Base-by-base conservation (phyloP, 163 green algal species). In the Prototheca stagnorum region DNA sequence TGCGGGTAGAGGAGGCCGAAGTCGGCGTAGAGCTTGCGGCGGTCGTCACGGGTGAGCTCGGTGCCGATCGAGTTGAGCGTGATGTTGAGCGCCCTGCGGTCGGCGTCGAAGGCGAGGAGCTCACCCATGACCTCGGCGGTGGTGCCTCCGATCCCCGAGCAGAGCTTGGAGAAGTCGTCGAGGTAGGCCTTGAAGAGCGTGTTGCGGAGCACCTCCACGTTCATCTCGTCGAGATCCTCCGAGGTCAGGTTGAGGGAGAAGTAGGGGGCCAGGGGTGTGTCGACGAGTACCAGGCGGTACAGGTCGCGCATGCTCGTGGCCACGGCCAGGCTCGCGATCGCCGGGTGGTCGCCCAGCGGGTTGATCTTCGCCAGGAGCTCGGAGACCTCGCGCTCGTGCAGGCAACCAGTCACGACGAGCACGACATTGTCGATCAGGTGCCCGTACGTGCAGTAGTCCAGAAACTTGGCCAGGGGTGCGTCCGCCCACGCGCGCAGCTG, bases 351-450 rank as follows among this genome's bases (percentile, higher is more conserved):
- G 59, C 89, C 89, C 47, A 98, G 73, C 28, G 89, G 89, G 65
- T 96, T 80, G 67, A 84, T 95, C 70, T 98, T 98, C 56, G 94
- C 84, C 53, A 96, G 64, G 44, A 98, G 66, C 67, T 96, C 88
- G 72, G 93, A 61, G 49, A 56, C 5, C 53, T 94, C 82, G 3
- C 86, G 65, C 57, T 96, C 85, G 54, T 96, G 87, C 36, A 97
- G 73, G 9, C 81, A 88, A 7, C 89, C 89, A 12, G 85, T 95
- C 11, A 98, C 90, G 16, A 98, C 94, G 1, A 98, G 80, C 28
- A 99, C 85, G 19, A 99, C 84, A 54, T 99, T 99, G 72, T 99
- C 90, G 45, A 99, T 99, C 90, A 99, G 97, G 70, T 97, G 86
- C 0, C 87, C 87, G 49, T 95, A 95, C 3, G 83, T 95, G 74